Conservation (phyloP, 805 yeast species). For the Danielia oregonensis region DNA sequence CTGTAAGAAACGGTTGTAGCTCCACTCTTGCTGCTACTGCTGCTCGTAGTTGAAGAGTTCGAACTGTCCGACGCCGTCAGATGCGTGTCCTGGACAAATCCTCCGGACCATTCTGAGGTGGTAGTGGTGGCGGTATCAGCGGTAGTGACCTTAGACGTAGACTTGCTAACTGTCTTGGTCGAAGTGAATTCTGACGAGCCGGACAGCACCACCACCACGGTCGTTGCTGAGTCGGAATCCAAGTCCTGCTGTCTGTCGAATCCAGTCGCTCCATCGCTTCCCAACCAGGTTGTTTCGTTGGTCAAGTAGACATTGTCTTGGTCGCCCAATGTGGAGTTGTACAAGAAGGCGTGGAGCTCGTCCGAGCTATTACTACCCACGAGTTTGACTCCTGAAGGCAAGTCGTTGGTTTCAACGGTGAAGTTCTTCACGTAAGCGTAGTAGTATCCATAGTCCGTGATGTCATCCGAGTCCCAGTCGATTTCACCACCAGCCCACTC, state of each 20-base stretch:
- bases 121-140: constrained; percentile 11
- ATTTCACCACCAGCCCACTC: constrained; percentile 88
- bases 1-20: constrained; percentile 3
- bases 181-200: constrained; percentile 12
- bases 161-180: constrained; percentile 10
- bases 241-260: constrained; percentile 46
- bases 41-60: constrained; percentile 4
- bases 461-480: constrained; percentile 77
- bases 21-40: constrained; percentile 1
- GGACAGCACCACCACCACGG: constrained; percentile 7
- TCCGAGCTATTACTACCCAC: constrained; percentile 48
- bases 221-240: constrained; percentile 14
- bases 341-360: constrained; percentile 45
- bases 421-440: constrained; percentile 62
- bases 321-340: constrained; percentile 39
- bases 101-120: constrained; percentile 26
- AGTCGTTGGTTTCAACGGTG: constrained; percentile 64
- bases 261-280: constrained; percentile 62
- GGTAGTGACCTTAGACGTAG: constrained; percentile 9
- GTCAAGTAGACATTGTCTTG: constrained; percentile 49
- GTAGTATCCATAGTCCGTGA: constrained; percentile 75
- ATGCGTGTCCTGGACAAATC: constrained; percentile 33
- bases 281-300: constrained; percentile 58
- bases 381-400: constrained; percentile 52
- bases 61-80: constrained; percentile 3